phyloP scores from a whole-genome alignment of 2,329 filamentous ascomycete genomes.

The Cladosporium sp. region DNA sequence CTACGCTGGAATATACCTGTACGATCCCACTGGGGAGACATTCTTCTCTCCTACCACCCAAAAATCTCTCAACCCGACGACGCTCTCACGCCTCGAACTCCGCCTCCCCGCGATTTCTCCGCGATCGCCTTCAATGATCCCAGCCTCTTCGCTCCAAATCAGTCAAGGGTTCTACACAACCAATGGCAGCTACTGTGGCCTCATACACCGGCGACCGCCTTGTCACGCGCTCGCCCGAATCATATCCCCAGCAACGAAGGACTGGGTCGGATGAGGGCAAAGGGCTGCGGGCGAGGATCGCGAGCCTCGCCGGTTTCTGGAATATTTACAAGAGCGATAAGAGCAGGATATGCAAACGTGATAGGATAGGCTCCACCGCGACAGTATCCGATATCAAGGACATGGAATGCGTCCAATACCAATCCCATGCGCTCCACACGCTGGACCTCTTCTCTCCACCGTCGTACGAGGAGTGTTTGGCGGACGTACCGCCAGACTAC shows the following conservation, averaged over 20 bases:
- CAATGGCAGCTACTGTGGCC: slow-evolving; percentile 50
- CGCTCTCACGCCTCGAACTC: not conserved
- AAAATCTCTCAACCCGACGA: slow-evolving; percentile 1
- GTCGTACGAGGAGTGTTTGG: slow-evolving; percentile 45
- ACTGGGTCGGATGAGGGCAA: slow-evolving; percentile 47
- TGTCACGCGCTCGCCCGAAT: slow-evolving; percentile 44
- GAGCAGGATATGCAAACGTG: not conserved
- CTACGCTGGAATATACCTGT: slow-evolving; percentile 5
- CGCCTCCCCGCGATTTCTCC: slow-evolving; percentile 13
- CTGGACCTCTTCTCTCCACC: slow-evolving; percentile 37
- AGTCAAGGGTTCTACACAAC: slow-evolving; percentile 30
- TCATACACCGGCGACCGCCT: slow-evolving; percentile 42
- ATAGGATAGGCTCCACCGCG: not conserved
- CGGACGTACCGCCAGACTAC: slow-evolving; percentile 49
- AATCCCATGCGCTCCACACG: not conserved
- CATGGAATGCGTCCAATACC: not conserved
- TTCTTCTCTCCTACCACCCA: slow-evolving; percentile 7
- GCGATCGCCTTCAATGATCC: slow-evolving; percentile 37
- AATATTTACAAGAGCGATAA: slow-evolving; percentile 20
- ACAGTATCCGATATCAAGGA: not conserved
- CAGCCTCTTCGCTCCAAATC: slow-evolving; percentile 30
- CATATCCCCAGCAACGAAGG: slow-evolving; percentile 45
- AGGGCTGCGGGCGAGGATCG: slow-evolving; percentile 19
- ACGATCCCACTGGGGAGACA: not conserved
- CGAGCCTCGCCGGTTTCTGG: slow-evolving; percentile 23